Percentiles rank a stretch among this genome's conserved stretches.
phyloP scores from a whole-genome alignment of 106 monocot genomes.

The Dioscorea alata region DNA sequence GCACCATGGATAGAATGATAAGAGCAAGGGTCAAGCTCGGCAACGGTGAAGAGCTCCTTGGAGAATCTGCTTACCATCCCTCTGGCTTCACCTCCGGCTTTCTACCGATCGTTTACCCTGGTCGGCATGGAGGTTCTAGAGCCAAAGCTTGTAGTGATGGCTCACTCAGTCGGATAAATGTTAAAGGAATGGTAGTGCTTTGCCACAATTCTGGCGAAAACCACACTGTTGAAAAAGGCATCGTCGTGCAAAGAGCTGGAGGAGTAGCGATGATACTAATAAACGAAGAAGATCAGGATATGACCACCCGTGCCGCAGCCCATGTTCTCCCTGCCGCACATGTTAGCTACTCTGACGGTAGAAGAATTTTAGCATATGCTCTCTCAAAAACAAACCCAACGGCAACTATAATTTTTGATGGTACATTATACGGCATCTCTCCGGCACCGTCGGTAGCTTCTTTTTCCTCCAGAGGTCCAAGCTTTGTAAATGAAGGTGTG shows the following conservation, averaged over 20 bases:
- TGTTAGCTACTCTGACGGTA: slow-evolving; percentile 3
- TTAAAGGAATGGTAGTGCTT: slow-evolving; percentile 5
- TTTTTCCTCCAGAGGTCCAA: slow-evolving; percentile 20
- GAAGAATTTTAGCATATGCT: slow-evolving; percentile 6
- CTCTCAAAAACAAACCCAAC: neutral
- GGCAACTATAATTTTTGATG: neutral
- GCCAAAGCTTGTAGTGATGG: neutral
- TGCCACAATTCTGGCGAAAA: slow-evolving; percentile 1
- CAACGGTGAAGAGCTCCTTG: slow-evolving; percentile 23
- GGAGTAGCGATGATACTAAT: slow-evolving; percentile 30
- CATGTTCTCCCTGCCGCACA: slow-evolving; percentile 4
- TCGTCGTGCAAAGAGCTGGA: slow-evolving; percentile 26
- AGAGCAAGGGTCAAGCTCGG: slow-evolving; percentile 26
- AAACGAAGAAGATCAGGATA: slow-evolving; percentile 1
- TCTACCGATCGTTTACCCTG: slow-evolving; percentile 21
- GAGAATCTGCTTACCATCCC: slow-evolving; percentile 30
- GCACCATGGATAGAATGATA: slow-evolving; percentile 27
- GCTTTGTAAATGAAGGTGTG: neutral
- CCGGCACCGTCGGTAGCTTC: slow-evolving; percentile 2
- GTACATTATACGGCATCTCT: neutral
- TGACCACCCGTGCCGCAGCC: slow-evolving; percentile 2
- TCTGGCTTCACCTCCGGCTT: neutral
- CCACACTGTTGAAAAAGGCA: slow-evolving; percentile 3
- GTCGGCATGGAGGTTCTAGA: neutral
- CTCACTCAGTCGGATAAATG: neutral